Percentiles rank a stretch among this genome's conserved stretches.
phyloP scores from a whole-genome alignment of 2,329 filamentous ascomycete genomes.

The Atkinsonella texensis region DNA sequence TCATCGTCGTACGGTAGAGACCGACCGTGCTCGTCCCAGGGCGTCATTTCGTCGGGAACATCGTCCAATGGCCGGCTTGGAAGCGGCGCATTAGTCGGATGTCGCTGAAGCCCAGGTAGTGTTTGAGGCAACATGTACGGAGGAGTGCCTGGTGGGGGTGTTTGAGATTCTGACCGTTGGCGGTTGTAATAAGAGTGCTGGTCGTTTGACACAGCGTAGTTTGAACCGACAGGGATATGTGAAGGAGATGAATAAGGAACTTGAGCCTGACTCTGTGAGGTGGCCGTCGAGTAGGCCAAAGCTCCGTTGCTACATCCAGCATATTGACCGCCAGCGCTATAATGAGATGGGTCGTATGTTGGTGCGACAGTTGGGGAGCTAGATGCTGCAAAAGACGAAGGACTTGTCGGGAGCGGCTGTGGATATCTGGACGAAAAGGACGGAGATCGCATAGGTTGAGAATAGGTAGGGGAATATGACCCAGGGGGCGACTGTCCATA shows the following conservation, averaged over 20 bases:
- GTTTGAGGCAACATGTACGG: slow-evolving; percentile 29
- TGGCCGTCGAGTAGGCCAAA: slow-evolving; percentile 21
- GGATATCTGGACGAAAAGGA: slow-evolving; percentile 27
- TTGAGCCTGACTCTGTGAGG: slow-evolving; percentile 14
- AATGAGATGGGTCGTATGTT: slow-evolving; percentile 26
- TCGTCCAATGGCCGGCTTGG: slow-evolving; percentile 40
- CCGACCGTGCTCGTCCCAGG: slow-evolving; percentile 28
- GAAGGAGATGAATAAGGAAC: slow-evolving; percentile 40
- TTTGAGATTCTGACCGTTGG: slow-evolving; percentile 36
- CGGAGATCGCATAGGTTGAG: slow-evolving; percentile 15
- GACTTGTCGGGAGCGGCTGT: slow-evolving; percentile 24
- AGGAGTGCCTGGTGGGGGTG: slow-evolving; percentile 34
- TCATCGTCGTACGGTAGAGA: slow-evolving; percentile 17
- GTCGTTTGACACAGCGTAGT: slow-evolving; percentile 34
- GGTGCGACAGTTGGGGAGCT: slow-evolving; percentile 16
- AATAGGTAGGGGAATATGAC: slow-evolving; percentile 15
- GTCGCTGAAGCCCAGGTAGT: slow-evolving; percentile 37
- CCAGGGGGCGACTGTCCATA: slow-evolving; percentile 28
- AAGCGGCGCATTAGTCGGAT: slow-evolving; percentile 48
- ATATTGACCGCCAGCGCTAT: slow-evolving; percentile 17
- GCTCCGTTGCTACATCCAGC: slow-evolving; percentile 16
- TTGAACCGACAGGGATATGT: slow-evolving; percentile 40
- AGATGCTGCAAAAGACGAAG: slow-evolving; percentile 17
- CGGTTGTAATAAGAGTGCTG: slow-evolving; percentile 32
- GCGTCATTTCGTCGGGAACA: slow-evolving; percentile 28